A percentile compares a stretch with the other conserved stretches of the same genome.
Evolutionary conservation across 306 rosid genomes (phyloP).

Genomic region (Comarum palustre): DNA sequence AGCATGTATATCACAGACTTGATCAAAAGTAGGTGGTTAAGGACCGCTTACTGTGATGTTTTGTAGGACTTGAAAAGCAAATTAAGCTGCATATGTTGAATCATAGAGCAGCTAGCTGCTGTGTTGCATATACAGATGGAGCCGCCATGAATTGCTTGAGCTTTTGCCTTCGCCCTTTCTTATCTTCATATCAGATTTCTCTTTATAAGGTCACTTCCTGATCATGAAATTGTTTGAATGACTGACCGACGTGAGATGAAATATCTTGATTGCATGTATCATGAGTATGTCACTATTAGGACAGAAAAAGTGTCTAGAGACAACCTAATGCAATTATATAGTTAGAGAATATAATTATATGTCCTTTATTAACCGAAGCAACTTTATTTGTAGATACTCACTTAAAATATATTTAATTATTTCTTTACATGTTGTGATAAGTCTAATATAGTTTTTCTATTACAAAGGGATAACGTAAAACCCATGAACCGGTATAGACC

Average conservation of each 20-base stretch:
- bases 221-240: not conserved
- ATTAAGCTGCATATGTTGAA: not conserved
- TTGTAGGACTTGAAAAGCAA: not conserved
- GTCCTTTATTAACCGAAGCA: too few relatives aligned
- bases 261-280: not conserved
- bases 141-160: not conserved
- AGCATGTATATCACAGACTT: not conserved
- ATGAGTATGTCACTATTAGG: too few relatives aligned
- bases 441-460: too few relatives aligned
- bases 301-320: too few relatives aligned
- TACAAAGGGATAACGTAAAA: too few relatives aligned
- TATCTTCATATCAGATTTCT: not conserved
- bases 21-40: not conserved
- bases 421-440: too few relatives aligned
- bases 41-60: not conserved
- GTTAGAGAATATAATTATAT: too few relatives aligned
- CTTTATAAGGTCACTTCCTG: not conserved
- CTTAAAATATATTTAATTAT: too few relatives aligned
- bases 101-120: not conserved
- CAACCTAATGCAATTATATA: too few relatives aligned
- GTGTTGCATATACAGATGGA: not conserved
- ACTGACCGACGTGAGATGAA: not conserved
- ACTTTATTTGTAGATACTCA: too few relatives aligned
- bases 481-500: too few relatives aligned
- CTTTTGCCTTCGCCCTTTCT: constrained; percentile 7